These are phyloP conservation scores for Boletus patriciae DNA, from an alignment of 768 basidiomycete species.

Conservation along the genomic window DNA sequence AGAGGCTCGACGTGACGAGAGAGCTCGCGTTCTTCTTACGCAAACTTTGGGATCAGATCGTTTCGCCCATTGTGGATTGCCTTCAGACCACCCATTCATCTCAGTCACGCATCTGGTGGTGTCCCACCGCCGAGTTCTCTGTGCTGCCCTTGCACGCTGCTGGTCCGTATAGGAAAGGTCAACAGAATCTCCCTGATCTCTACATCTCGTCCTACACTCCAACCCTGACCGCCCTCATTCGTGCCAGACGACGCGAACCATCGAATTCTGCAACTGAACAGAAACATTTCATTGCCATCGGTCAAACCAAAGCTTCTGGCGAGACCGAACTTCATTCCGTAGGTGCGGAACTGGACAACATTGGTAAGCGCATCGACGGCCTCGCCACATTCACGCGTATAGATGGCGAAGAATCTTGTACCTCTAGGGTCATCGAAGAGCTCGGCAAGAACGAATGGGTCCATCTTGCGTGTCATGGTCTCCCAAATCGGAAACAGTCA, in stretches of 20 bases:
- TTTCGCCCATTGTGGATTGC: slow-evolving; percentile 6
- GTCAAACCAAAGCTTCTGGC: background rate
- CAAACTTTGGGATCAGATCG: slow-evolving; percentile 18
- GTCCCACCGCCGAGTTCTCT: no score
- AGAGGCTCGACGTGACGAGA: background rate
- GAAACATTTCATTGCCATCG: slow-evolving; percentile 3
- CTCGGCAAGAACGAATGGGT: no score
- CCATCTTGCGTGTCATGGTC: no score
- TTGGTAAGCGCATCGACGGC: background rate
- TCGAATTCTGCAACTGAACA: background rate
- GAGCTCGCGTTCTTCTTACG: background rate
- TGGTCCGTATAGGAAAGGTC: no score
- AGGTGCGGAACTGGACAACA: background rate
- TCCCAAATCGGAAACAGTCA: no score
- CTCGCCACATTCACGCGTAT: background rate
- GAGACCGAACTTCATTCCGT: slow-evolving; percentile 1
- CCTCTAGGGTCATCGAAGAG: no score
- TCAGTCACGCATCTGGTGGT: slow-evolving; percentile 8
- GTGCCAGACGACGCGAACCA: background rate
- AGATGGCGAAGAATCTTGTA: background rate
- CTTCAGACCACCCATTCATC: background rate
- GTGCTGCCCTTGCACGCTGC: no score
- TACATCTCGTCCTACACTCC: no score
- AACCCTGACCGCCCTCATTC: slow-evolving; percentile 9
- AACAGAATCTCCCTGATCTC: no score